Evolutionary conservation across 163 green algal species (phyloP), one percentile per base, ranked within the genome.

Genomic region (Smithsoniella earleae): DNA sequence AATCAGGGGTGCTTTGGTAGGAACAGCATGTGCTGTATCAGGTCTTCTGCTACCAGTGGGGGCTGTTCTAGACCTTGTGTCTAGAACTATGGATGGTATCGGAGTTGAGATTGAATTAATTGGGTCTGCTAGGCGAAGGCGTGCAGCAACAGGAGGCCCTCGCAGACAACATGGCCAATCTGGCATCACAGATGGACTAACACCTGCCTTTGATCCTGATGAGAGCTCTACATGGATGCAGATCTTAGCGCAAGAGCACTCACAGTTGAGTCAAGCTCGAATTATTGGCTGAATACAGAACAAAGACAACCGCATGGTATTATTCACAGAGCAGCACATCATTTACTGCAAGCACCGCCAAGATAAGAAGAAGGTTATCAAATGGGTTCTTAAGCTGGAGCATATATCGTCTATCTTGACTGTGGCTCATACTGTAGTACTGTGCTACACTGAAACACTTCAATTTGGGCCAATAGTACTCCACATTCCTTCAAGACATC

Each of bases 341-440:
- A 33, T 69, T 13, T 69, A 69, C 58, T 69, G 58, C 25, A n/a
- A 36, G 5, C 5, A 30, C 8, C 58, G 58, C 6, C 8, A 3
- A 28, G 22, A 30, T 25, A 40, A 30, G 8, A 5, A 33, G 6
- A 4, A 30, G 20, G 28, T 33, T 30, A 36, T 69, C 25, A 36
- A 36, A 13, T 69, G 58, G 58, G 34, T 38, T 40, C 58, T 69
- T 5, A 34, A 69, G 20, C 25, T 69, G 18, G n/a, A 69, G 43
- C 58, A 69, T 34, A 69, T 69, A 22, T 69, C 58, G 4, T 69
- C 58, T 0, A 69, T 69, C 58, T 45, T 69, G 5, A 69, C 58
- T 16, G 58, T 69, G 6, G 58, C 30, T 45, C 27, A 69, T 34
- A 69, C 58, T 20, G 58, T 69, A 5, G 58, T 69, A 43, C 38